Percentiles rank a stretch among this genome's conserved stretches.
Conservation (phyloP, 2,329 filamentous ascomycete species). For the Colletotrichum eleusines region DNA sequence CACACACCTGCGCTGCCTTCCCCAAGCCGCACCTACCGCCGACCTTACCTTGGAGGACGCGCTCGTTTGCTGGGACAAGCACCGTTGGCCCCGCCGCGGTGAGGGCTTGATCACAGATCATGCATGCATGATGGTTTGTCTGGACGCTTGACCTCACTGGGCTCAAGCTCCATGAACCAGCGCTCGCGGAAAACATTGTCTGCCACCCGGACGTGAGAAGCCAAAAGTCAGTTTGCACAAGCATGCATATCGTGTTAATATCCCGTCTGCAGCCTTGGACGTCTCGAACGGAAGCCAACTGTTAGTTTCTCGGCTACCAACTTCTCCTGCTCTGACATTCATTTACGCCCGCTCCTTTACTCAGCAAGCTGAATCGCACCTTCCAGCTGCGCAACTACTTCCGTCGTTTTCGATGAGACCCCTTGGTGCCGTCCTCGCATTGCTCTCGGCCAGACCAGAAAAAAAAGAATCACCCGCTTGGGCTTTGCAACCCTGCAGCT, state of each 20-base stretch:
- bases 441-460: conserved; percentile 13
- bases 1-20: conserved; percentile 19
- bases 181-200: conserved; percentile 22
- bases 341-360: conserved; percentile 7
- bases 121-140: not conserved
- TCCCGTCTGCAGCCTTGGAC: not conserved
- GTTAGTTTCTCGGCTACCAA: not conserved
- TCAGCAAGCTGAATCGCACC: not conserved
- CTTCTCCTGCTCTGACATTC: not conserved
- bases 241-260: not conserved
- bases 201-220: conserved; percentile 2
- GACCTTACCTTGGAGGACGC: conserved; percentile 17
- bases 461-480: not conserved
- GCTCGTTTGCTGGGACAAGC: conserved; percentile 9
- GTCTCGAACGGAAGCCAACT: not conserved
- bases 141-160: conserved; percentile 21
- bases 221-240: conserved; percentile 8
- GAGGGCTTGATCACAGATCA: conserved; percentile 3
- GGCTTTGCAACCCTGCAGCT: conserved; percentile 28
- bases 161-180: conserved; percentile 24
- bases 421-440: conserved; percentile 3
- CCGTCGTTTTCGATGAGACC: not conserved
- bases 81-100: not conserved
- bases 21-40: conserved; percentile 12
- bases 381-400: not conserved